These are phyloP conservation scores for Turritis glabra DNA, from an alignment of 345 rosid species.

Conservation along the genomic window DNA sequence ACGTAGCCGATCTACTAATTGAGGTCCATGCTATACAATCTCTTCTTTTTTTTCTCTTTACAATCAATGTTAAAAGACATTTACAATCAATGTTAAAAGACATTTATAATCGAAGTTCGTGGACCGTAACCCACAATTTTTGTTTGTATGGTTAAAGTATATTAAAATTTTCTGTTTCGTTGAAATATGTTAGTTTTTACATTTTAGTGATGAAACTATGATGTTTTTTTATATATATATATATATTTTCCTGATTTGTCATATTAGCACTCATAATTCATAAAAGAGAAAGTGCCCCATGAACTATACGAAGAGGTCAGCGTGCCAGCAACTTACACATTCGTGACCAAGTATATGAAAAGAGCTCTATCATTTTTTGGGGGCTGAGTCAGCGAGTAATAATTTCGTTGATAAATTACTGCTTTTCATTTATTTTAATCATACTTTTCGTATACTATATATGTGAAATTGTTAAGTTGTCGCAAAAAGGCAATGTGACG, in stretches of 20 bases:
- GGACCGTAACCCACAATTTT: too few species aligned
- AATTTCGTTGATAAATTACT: not conserved
- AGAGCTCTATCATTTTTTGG: not conserved
- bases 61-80: not conserved
- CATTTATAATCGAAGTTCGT: too few species aligned
- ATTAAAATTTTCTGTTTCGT: not conserved
- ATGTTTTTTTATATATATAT: not conserved
- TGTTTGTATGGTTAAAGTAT: too few species aligned
- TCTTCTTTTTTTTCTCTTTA: too few species aligned
- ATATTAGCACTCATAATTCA: not conserved
- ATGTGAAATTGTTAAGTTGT: not conserved
- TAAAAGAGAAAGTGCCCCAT: constrained; percentile 19
- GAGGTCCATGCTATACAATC: not conserved
- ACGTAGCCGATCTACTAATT: not conserved
- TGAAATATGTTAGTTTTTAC: not conserved
- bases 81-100: not conserved
- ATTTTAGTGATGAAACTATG: not conserved
- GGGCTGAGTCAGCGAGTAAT: not conserved
- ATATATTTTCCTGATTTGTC: not conserved
- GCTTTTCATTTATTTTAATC: not conserved
- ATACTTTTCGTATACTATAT: not conserved
- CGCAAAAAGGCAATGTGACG: not conserved
- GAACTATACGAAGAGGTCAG: constrained; percentile 21
- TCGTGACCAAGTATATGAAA: not conserved
- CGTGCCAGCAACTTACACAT: constrained; percentile 22